phyloP scores from a whole-genome alignment of 2,329 filamentous ascomycete species.

The Didymella keratinophila region DNA sequence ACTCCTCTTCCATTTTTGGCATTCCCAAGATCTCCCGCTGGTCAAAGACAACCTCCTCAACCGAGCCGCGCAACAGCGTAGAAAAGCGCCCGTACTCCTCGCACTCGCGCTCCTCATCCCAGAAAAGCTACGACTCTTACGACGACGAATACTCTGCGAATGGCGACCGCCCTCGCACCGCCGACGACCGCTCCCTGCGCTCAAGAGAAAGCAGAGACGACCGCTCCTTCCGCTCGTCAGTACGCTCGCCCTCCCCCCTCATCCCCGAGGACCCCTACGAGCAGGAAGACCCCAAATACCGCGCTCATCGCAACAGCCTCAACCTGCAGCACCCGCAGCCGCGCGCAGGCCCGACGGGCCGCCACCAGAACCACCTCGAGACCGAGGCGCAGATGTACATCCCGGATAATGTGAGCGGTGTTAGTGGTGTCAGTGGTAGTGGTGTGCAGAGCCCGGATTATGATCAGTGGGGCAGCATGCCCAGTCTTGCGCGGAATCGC shows the following conservation, averaged over 20 bases:
- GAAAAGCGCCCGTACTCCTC: slow-evolving; percentile 69
- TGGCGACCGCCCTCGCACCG: slow-evolving; percentile 57
- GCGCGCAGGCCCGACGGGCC: slow-evolving; percentile 74
- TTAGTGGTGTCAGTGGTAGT: slow-evolving; percentile 10
- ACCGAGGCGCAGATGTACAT: slow-evolving; percentile 74
- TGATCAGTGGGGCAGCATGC: slow-evolving; percentile 59
- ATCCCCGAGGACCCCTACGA: slow-evolving; percentile 60
- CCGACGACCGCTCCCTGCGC: slow-evolving; percentile 10
- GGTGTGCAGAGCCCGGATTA: slow-evolving; percentile 49
- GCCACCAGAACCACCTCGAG: slow-evolving; percentile 77
- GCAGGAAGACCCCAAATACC: slow-evolving; percentile 76
- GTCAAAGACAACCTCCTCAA: slow-evolving; percentile 95
- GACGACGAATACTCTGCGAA: slow-evolving; percentile 66
- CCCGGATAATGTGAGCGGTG: slow-evolving; percentile 31
- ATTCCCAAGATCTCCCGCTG: slow-evolving; percentile 91
- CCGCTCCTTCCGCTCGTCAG: slow-evolving; percentile 27
- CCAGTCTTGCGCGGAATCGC: slow-evolving; percentile 52
- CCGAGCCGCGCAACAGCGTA: slow-evolving; percentile 73
- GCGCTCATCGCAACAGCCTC: slow-evolving; percentile 80
- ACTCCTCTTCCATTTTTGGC: slow-evolving; percentile 76
- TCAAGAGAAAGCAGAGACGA: slow-evolving; percentile 13
- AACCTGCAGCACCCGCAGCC: slow-evolving; percentile 84
- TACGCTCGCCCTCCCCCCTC: slow-evolving; percentile 55
- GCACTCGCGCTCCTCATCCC: slow-evolving; percentile 68
- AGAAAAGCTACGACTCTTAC: slow-evolving; percentile 69